Base-by-base conservation (phyloP, 192 early-diverging fungal genomes). In the Coemansia sp. region DNA sequence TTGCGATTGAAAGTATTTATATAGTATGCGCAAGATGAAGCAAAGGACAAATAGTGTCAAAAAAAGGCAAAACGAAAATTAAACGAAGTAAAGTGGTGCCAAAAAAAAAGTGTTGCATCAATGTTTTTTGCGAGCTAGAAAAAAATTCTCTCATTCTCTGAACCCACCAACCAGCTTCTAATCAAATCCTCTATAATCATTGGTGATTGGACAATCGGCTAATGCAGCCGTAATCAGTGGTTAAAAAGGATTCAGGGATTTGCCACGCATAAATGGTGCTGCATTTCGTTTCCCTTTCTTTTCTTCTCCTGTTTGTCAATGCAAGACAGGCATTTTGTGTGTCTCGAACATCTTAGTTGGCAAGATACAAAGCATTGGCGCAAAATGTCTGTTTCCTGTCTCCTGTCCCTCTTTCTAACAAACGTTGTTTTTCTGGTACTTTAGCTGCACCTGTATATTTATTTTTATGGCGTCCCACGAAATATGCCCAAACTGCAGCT, bases 401-500 rank as follows among this genome's bases (percentile, higher is more conserved):
- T 51, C 26, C 25, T 51, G 7, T 16, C 25, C 8, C 25, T 25
- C 7, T 51, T 51, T 26, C 26, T 25, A 26, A 26, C 23, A 7
- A 26, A 26, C 15, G 9, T 51, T 25, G 2, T 26, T 26, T 51
- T 26, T 25, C 25, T 51, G 21, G 48, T 51, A 51, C 48, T 51
- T 51, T 51, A 26, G 8, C 48, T 25, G 10, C 48, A 51, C 48
- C 20, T 51, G 48, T 51, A 51, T 51, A 51, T 8, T 26, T 21
- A 34, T 4, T 43, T 69, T 58, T 70, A 71, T 71, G 69, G 30
- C 58, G 40, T 26, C 25, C 63, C 7, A 52, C 52, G 55, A 55
- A 58, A 48, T 28, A 81, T 81, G 79, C 57, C 40, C 64, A 72
- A 71, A 67, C 61, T 81, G 30, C 73, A 75, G 61, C 61, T 81